Evolutionary conservation across 140 eudicot genomes (phyloP).

Genomic region (Cichorium intybus): DNA sequence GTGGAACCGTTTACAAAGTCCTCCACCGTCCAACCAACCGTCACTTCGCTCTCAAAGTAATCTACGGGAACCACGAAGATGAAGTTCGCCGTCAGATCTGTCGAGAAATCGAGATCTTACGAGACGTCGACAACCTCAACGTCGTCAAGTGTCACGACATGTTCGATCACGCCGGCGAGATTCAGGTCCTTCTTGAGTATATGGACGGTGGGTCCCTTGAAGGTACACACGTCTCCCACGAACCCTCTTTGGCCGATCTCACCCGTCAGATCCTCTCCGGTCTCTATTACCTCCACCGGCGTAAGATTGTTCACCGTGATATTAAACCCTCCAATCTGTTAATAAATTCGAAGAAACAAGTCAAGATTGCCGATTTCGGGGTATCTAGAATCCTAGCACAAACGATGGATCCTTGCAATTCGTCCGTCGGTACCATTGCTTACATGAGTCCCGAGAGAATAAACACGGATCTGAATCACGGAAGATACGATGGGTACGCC

Average conservation of each 20-base stretch:
- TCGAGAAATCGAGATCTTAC: conserved; percentile 26
- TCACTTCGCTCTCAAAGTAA: conserved; percentile 54
- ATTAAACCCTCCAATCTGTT: conserved; percentile 65
- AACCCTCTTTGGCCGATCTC: background rate
- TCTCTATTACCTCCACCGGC: conserved; percentile 25
- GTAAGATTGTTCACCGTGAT: background rate
- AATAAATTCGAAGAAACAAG: conserved; percentile 40
- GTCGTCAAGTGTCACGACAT: background rate
- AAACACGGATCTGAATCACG: conserved; percentile 66
- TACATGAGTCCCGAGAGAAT: conserved; percentile 83
- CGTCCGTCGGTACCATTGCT: conserved; percentile 74
- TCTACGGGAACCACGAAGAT: conserved; percentile 68
- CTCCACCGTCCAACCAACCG: conserved; percentile 6
- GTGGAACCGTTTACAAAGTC: background rate
- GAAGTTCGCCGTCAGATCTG: conserved; percentile 53
- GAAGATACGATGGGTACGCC: conserved; percentile 60
- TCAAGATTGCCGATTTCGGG: conserved; percentile 71
- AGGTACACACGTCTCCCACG: background rate
- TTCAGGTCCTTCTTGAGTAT: background rate
- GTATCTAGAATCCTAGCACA: conserved; percentile 53
- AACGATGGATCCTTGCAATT: conserved; percentile 57
- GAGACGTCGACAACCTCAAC: conserved; percentile 44
- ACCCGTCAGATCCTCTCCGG: conserved; percentile 66
- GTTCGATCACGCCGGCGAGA: background rate
- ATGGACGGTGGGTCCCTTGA: background rate